phyloP scores from a whole-genome alignment of 2,329 filamentous ascomycete genomes.

The Beauveria asiatica region DNA sequence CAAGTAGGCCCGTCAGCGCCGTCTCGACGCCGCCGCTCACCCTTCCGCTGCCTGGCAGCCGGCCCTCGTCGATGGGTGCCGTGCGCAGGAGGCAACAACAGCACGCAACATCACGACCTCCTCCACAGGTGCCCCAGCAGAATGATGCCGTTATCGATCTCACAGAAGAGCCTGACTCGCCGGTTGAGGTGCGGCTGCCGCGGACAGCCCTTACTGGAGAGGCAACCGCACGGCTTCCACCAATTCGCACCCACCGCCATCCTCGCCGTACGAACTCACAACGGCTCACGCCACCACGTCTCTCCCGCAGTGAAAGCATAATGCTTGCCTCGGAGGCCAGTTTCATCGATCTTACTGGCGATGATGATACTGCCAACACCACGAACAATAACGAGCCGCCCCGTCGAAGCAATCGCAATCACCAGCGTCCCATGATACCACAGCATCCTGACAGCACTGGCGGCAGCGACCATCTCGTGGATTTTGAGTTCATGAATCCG shows the following conservation, averaged over 20 bases:
- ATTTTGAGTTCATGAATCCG: conserved; percentile 18
- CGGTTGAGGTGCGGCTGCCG: conserved; percentile 28
- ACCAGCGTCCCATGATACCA: conserved; percentile 10
- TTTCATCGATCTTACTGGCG: conserved; percentile 46
- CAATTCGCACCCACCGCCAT: conserved; percentile 21
- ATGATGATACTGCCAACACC: conserved; percentile 22
- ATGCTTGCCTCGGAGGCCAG: conserved; percentile 25
- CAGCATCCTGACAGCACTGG: neutral
- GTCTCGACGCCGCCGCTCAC: neutral
- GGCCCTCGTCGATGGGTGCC: neutral
- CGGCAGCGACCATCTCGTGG: conserved; percentile 18
- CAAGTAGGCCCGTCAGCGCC: neutral
- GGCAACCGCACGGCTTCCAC: neutral
- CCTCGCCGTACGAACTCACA: conserved; percentile 34
- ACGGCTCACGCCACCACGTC: conserved; percentile 31
- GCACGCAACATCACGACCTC: conserved; percentile 13
- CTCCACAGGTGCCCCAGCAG: neutral
- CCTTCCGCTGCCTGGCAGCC: neutral
- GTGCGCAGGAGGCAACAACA: neutral
- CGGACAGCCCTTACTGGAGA: conserved; percentile 1
- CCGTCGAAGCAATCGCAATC: conserved; percentile 8
- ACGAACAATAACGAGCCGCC: conserved; percentile 8
- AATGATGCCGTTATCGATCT: conserved; percentile 37
- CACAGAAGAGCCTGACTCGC: conserved; percentile 42
- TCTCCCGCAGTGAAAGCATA: conserved; percentile 37